Conservation (phyloP, 768 basidiomycete genomes). For the Russula brevipes region DNA sequence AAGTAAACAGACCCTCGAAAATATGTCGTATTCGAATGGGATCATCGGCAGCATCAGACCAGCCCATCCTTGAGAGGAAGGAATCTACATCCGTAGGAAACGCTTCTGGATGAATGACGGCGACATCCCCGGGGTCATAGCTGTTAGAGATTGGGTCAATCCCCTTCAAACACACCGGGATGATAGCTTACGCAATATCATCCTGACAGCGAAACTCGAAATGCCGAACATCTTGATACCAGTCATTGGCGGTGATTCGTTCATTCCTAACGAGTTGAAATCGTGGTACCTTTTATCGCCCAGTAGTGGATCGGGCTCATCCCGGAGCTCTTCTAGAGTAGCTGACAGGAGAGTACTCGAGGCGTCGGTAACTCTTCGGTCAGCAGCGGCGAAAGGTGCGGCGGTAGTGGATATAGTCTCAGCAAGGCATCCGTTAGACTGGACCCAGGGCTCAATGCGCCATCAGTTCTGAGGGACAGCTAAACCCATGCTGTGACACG, state of each 20-base stretch:
- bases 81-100: conserved; percentile 57
- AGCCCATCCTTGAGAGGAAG: conserved; percentile 57
- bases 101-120: conserved; percentile 70
- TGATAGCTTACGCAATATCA: conserved; percentile 46
- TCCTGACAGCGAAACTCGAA: conserved; percentile 71
- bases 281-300: conserved; percentile 37
- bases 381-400: conserved; percentile 25
- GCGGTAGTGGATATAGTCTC: conserved; percentile 47
- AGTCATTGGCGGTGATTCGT: conserved; percentile 70
- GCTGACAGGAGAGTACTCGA: conserved; percentile 31
- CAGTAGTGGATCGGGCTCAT: conserved; percentile 23
- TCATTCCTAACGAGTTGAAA: conserved; percentile 56
- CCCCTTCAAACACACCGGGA: conserved; percentile 11
- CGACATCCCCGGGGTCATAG: conserved; percentile 76
- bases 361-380: conserved; percentile 32
- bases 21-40: conserved; percentile 36
- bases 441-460: conserved; percentile 69
- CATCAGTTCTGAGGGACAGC: conserved; percentile 52
- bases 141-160: conserved; percentile 37
- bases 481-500: neutral
- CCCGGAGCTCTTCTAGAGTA: conserved; percentile 2
- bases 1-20: conserved; percentile 35
- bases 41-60: conserved; percentile 60
- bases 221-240: conserved; percentile 94
- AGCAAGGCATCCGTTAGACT: conserved; percentile 44